Evolutionary conservation across 208 protist species (phyloP), one percentile per base, ranked within the genome.

Genomic region (Acanthamoeba lenticulata): DNA sequence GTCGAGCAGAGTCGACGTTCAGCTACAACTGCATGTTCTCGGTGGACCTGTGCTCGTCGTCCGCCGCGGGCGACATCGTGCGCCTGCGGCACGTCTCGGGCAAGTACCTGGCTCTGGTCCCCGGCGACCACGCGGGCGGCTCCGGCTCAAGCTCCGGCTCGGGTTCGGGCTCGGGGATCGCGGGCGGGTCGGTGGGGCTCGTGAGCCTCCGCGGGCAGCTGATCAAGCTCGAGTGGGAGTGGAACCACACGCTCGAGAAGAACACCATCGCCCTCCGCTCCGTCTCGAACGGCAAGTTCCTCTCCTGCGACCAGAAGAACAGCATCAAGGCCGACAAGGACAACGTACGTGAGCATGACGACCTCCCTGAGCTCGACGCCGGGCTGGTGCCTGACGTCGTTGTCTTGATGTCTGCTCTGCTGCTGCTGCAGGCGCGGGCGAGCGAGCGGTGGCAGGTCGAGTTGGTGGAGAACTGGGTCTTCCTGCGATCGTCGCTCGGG

Each of bases 201-300:
- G 69, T 79, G 69, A 36, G 69, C 69, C 40, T 79, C 69, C 69
- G 69, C 32, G 44, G 34, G 34, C 40, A 79, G 17, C 32, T 79
- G 69, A 13, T 36, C 38, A 79, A 45, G 69, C 27, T 79, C 17
- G 69, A 79, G 21, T 79, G 69, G 69, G 69, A 79, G 38, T 79
- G 69, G 69, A 79, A 36, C 24, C 69, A 79, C 69, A 79, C 69
- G 3, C 69, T 79, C 38, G 69, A 79, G 38, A 79, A 79, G 69
- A 79, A 79, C 69, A 79, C 69, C 34, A 13, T 79, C 36, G 69
- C 24, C 36, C 15, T 79, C 24, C 69, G 69, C 38, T 79, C 69
- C 34, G 24, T 40, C 11, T 9, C 44, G 17, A 79, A 19, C 40
- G 69, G 69, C 38, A 44, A 45, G 34, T 79, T 79, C 69, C 69